phyloP scores from a whole-genome alignment of 768 basidiomycete genomes.

The Kwoniella pini region DNA sequence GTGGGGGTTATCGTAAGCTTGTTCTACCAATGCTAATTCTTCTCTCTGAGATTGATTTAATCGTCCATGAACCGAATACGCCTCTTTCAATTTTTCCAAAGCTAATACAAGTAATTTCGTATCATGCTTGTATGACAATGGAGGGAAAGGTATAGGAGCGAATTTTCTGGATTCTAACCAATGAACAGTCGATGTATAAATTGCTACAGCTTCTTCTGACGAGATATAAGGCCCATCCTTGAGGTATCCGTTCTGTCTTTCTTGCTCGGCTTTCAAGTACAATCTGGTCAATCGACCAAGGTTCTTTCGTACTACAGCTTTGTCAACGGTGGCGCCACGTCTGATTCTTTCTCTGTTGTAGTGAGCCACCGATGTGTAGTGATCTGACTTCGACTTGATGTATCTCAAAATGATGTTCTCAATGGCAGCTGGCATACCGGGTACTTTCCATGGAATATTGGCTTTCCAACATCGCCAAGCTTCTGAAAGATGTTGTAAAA shows the following conservation, averaged over 20 bases:
- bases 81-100: slow-evolving; percentile 97
- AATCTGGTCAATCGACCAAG: slow-evolving; percentile 94
- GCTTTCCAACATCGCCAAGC: slow-evolving; percentile 84
- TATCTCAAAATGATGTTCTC: slow-evolving; percentile 99
- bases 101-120: slow-evolving; percentile 96
- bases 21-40: slow-evolving; percentile 95
- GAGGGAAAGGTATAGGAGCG: slow-evolving; percentile 97
- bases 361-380: slow-evolving; percentile 98
- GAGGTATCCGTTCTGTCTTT: slow-evolving; percentile 95
- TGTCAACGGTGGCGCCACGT: slow-evolving; percentile 64
- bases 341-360: slow-evolving; percentile 82
- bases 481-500: slow-evolving; percentile 94
- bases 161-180: slow-evolving; percentile 99
- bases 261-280: slow-evolving; percentile 98
- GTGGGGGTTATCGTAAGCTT: slow-evolving; percentile 98
- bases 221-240: slow-evolving; percentile 99
- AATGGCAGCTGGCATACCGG: slow-evolving; percentile 94
- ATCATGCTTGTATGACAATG: slow-evolving; percentile 97
- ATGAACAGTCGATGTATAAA: slow-evolving; percentile 97
- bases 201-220: slow-evolving; percentile 97
- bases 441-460: slow-evolving; percentile 97
- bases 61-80: slow-evolving; percentile 96
- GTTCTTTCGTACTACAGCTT: slow-evolving; percentile 99
- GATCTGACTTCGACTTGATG: slow-evolving; percentile 99
- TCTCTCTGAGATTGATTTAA: slow-evolving; percentile 98